Evolutionary conservation across 2,329 filamentous ascomycete genomes (phyloP), one percentile per base, ranked within the genome.

Genomic region (Fusarium begoniae): DNA sequence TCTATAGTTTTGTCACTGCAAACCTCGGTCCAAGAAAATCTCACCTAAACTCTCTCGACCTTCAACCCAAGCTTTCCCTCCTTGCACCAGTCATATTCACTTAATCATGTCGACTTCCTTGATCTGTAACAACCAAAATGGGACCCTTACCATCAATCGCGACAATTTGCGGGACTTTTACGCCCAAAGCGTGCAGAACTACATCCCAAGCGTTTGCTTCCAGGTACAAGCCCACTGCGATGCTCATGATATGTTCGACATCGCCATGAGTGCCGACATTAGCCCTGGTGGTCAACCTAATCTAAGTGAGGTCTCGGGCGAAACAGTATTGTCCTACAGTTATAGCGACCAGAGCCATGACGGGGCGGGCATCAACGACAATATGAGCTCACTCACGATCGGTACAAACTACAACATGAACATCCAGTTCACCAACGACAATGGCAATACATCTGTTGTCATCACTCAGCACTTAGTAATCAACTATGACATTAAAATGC

Each of bases 21-120:
- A 22, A 15, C 26, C 9, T 47, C 4, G 9, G 3, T 8, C 1
- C 32, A 8, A 15, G 22, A 18, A 28, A 5, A 5, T 17, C 8
- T 8, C 5, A 28, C 8, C 22, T 11, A 6, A 22, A 47, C 2
- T 11, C 13, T 11, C 2, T 20, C 44, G 0, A 15, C 13, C 18
- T 22, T 22, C 26, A 28, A 11, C 11, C 45, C 3, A 4, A 47
- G 6, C 18, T 28, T 11, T 47, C 18, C 8, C 8, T 14, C 24
- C 0, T 7, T 5, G 4, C 18, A 11, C 4, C 3, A 22, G 6
- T 6, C 14, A 22, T 0, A 22, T 15, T 5, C 13, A 47, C 6
- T 6, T 0, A 22, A 28, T 28, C 4, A 48, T 48, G 26, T 15
- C 26, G 26, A 6, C 45, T 28, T 22, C 20, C 6, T 11, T 48